phyloP scores from a whole-genome alignment of 2,329 filamentous ascomycete genomes.

The Aspergillus persii region DNA sequence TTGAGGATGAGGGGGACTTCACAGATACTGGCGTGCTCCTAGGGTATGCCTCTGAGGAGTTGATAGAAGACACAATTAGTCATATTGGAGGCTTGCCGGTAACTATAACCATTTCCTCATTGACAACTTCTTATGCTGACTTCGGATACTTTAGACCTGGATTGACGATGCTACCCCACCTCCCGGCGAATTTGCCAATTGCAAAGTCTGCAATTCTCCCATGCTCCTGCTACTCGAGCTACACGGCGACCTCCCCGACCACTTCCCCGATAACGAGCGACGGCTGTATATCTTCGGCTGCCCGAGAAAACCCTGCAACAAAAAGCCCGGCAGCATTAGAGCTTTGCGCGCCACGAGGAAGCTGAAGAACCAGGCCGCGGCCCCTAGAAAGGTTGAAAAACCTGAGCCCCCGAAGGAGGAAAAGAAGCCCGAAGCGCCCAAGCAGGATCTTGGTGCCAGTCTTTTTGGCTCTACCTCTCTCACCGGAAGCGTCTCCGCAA shows the following conservation, averaged over 20 bases:
- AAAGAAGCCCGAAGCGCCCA: conserved; percentile 20
- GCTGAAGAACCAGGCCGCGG: conserved; percentile 34
- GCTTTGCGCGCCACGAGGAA: conserved; percentile 67
- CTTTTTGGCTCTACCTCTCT: conserved; percentile 57
- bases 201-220: conserved; percentile 78
- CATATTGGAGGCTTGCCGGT: conserved; percentile 85
- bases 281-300: conserved; percentile 86
- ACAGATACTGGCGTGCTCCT: conserved; percentile 76
- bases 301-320: conserved; percentile 71
- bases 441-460: conserved; percentile 52
- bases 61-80: conserved; percentile 78
- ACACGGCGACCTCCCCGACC: conserved; percentile 82
- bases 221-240: conserved; percentile 87
- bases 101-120: conserved; percentile 39
- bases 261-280: conserved; percentile 82
- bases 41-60: conserved; percentile 80
- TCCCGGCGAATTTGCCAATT: conserved; percentile 74
- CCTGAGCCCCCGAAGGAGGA: conserved; percentile 17
- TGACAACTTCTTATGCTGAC: conserved; percentile 14
- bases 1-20: conserved; percentile 58
- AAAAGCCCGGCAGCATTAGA: conserved; percentile 78
- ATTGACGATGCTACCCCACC: conserved; percentile 69
- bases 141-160: conserved; percentile 65
- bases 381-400: conserved; percentile 22
- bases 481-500: conserved; percentile 35